Base-by-base conservation (phyloP, 495 filamentous ascomycete species). In the Pseudevernia furfuracea region DNA sequence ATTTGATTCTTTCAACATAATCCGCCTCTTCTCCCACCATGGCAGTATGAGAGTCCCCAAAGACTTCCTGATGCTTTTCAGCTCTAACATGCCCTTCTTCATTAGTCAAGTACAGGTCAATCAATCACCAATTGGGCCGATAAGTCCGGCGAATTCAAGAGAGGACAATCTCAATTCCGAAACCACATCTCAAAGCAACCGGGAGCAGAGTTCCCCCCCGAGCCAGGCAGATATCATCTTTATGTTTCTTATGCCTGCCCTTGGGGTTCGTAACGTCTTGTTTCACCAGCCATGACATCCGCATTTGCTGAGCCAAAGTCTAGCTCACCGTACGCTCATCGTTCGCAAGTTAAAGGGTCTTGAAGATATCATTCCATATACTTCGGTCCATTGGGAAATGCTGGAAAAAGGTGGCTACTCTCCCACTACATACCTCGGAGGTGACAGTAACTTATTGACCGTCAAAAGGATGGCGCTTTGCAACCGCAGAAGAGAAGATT, bases 111-210 rank as follows among this genome's bases (percentile, higher is more conserved):
- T 34, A 79, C 78, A 59, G 65, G 71, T 36, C 62, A 67, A 60
- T 84, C 80, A 43, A 94, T 96, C 73, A 92, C 90, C 37, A 82
- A 92, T 69, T 96, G 91, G 91, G 91, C 85, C 43, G 77, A 77
- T 62, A 88, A 91, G 66, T 81, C 84, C 3, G 92, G 92, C 76
- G 92, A 96, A 75, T 97, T 95, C 85, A 95, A 94, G 77, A 87
- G 89, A 39, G 85, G 85, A 70, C 76, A 75, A 63, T 89, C 86
- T 48, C 79, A 81, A 59, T 92, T 91, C 75, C 86, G 89, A 49
- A 81, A 84, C 73, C 88, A 77, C 72, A 87, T 93, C 74, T 89
- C 82, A n/a, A 79, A 77, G 55, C 74, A 88, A 63, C 72, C 83
- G 10, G 83, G 79, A 12, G 82, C 86, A 7, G 73, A 86, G 61